These are phyloP conservation scores for Parathielavia appendiculata DNA, from an alignment of 495 filamentous ascomycete genomes.

Conservation along the genomic window DNA sequence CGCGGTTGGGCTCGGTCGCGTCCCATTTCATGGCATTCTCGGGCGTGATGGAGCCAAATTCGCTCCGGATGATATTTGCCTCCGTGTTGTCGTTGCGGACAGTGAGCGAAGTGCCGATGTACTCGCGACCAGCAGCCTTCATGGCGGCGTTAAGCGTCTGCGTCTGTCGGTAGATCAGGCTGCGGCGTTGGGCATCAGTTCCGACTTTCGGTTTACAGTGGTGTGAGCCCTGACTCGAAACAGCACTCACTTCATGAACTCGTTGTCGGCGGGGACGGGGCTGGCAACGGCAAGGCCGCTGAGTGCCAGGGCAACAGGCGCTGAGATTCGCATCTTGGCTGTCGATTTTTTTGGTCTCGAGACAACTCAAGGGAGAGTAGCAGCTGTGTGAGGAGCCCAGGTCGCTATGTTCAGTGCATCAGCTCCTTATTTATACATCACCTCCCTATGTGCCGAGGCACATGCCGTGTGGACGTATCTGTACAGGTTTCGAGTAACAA, in stretches of 20 bases:
- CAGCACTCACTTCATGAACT: neutral
- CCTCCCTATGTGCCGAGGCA: too few species aligned
- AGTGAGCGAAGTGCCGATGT: constrained; percentile 45
- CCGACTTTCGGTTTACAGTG: neutral
- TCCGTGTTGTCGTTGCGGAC: constrained; percentile 38
- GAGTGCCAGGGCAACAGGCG: constrained; percentile 4
- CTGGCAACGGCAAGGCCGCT: constrained; percentile 1
- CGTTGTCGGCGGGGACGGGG: neutral
- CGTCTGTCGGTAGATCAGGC: constrained; percentile 4
- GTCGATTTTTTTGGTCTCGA: neutral
- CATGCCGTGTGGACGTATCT: too few species aligned
- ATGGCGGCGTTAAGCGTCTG: constrained; percentile 10
- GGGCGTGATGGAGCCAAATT: constrained; percentile 51
- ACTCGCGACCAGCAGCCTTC: constrained; percentile 36
- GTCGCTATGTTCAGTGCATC: too few species aligned
- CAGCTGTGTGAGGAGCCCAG: too few species aligned
- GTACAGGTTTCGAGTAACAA: too few species aligned
- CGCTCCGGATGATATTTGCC: constrained; percentile 37
- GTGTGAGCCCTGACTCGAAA: neutral
- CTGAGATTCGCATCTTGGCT: neutral
- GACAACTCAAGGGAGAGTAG: neutral
- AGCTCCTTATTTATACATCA: too few species aligned
- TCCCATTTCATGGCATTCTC: constrained; percentile 53
- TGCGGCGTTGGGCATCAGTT: neutral
- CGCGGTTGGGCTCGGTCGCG: constrained; percentile 43